These are phyloP conservation scores for Euptelea pleiosperma DNA, from an alignment of 164 flowering plant species.

Conservation along the genomic window DNA sequence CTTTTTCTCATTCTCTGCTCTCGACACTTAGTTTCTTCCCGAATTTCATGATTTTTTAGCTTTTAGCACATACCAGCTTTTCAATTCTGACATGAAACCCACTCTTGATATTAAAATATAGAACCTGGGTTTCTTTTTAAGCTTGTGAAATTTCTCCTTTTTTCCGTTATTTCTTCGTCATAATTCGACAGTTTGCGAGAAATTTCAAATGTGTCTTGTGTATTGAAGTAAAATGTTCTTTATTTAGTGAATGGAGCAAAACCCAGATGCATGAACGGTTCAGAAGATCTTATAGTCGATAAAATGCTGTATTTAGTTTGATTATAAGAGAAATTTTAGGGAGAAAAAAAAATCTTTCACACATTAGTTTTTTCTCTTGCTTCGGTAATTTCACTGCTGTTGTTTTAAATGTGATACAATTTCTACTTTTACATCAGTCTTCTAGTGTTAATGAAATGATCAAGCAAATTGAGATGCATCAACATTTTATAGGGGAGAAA, in stretches of 20 bases:
- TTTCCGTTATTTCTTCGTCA: background rate
- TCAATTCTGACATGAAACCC: background rate
- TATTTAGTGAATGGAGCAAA: background rate
- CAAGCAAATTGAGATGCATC: no score
- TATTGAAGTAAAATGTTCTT: background rate
- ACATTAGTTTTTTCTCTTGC: no score
- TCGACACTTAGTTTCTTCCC: background rate
- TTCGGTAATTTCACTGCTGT: no score
- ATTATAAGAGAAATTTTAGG: no score
- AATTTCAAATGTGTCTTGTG: background rate
- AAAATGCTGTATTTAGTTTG: no score
- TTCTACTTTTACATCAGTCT: no score
- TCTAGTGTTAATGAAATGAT: no score
- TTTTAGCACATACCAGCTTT: background rate
- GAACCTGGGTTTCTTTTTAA: background rate
- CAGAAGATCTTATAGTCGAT: background rate
- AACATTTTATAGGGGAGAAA: no score
- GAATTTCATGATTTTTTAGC: background rate
- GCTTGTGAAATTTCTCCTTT: background rate
- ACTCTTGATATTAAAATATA: background rate
- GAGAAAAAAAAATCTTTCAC: no score
- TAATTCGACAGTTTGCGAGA: background rate
- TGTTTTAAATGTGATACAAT: no score
- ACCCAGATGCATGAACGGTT: background rate
- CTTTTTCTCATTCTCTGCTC: conserved; percentile 2